These are phyloP conservation scores for Russula sp. DNA, from an alignment of 768 basidiomycete genomes.

Conservation along the genomic window DNA sequence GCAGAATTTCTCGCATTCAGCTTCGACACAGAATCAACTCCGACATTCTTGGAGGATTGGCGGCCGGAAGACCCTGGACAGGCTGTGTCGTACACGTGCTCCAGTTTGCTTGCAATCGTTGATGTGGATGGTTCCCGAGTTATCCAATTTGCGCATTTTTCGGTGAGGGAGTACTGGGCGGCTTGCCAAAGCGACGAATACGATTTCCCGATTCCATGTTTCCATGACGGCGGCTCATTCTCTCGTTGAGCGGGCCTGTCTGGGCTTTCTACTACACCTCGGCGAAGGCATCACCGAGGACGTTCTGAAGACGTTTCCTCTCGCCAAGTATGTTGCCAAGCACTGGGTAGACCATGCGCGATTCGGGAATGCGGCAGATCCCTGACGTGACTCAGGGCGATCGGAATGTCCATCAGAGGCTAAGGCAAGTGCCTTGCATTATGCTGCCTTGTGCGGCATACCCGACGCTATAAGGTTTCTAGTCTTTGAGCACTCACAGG, in stretches of 20 bases:
- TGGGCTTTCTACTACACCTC: not conserved
- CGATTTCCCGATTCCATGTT: not conserved
- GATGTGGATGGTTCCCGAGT: not conserved
- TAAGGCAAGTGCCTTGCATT: no score
- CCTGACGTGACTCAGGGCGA: no score
- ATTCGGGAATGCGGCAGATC: not conserved
- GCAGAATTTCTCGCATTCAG: not conserved
- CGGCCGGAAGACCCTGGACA: not conserved
- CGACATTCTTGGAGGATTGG: not conserved
- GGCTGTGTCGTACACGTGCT: not conserved
- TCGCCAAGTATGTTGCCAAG: not conserved
- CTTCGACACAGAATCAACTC: not conserved
- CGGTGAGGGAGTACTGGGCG: slow-evolving; percentile 7
- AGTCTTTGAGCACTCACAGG: no score
- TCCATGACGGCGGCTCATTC: not conserved
- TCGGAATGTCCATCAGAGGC: no score
- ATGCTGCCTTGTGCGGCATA: no score
- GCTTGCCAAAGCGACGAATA: not conserved
- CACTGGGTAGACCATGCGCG: not conserved
- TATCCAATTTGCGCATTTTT: slow-evolving; percentile 10
- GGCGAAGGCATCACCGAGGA: not conserved
- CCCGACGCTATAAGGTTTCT: no score
- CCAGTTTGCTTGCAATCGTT: not conserved
- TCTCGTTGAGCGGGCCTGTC: not conserved
- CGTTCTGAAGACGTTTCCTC: not conserved